Base-by-base conservation (phyloP, 306 rosid genomes). In the Pterocarpus macrocarpus region DNA sequence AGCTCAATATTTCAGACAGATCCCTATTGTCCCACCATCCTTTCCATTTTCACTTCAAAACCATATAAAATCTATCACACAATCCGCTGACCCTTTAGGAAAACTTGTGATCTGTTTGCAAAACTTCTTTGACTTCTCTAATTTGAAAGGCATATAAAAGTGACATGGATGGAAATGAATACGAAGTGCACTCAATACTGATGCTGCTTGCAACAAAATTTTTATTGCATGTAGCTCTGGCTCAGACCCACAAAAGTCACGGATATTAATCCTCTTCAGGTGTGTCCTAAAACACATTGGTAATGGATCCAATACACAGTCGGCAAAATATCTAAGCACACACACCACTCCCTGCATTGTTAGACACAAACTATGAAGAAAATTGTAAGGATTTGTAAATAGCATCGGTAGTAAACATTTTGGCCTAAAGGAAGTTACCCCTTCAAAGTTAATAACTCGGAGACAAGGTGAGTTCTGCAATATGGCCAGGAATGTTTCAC, bases 401-500 rank as follows among this genome's bases (percentile, higher is more conserved):
- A 3, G 15, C 1, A 39, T 39, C 44, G 2, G 44, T 0, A 49
- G 16, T 52, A 2, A 52, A 52, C 17, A 4, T 28, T 58, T 15
- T 58, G 17, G 68, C 12, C 1, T 7, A 13, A 63, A 63, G 16
- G 43, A 34, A 63, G 68, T 63, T 34, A 63, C 57, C 5, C 13
- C 68, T 22, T 13, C 4, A 63, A 63, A 63, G 5, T 33, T 15
- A 63, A 63, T 0, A 35, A 63, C 68, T 63, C 34, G 68, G 43
- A 63, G 68, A 63, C 68, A 34, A 35, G 68, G 68, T 6, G 68
- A 63, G 8, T 63, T 63, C 11, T 16, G 68, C n/a, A 63, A 33
- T 6, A 63, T 2, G 3, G 22, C 11, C 22, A 34, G 44, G 8
- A 63, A 63, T 34, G 44, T 22, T 63, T 33, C 17, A 14, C 17